Percentiles rank a stretch among this genome's conserved stretches.
These are phyloP conservation scores for Alternaria longipes DNA, from an alignment of 2,329 filamentous ascomycete species.

Conservation along the genomic window DNA sequence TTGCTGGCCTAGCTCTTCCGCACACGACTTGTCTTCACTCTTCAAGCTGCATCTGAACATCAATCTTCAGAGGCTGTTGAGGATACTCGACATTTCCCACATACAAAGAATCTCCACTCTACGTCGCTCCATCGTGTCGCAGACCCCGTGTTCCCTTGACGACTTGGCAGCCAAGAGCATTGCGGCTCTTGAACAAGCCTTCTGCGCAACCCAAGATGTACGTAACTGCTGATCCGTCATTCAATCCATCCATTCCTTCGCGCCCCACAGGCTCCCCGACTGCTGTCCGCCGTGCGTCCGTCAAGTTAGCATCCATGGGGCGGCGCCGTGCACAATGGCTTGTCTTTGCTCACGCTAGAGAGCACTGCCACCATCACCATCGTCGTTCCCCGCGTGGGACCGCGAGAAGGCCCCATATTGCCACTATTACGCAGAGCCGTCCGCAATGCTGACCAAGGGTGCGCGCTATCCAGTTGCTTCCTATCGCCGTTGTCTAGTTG, in stretches of 20 bases:
- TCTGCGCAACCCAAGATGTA: conserved; percentile 38
- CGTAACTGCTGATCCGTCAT: conserved; percentile 29
- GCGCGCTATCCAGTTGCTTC: conserved; percentile 32
- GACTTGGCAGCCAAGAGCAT: conserved; percentile 40
- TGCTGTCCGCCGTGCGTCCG: conserved; percentile 2
- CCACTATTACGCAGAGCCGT: conserved; percentile 31
- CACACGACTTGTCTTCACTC: neutral
- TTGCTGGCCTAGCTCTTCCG: neutral
- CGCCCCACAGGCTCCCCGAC: conserved; percentile 14
- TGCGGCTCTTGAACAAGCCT: conserved; percentile 37
- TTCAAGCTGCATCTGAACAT: neutral
- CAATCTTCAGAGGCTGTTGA: neutral
- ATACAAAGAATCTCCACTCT: neutral
- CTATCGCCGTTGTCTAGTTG: conserved; percentile 19
- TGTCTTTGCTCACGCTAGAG: conserved; percentile 25
- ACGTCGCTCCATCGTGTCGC: conserved; percentile 6
- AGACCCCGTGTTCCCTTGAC: conserved; percentile 27
- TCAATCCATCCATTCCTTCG: conserved; percentile 15
- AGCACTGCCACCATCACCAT: conserved; percentile 35
- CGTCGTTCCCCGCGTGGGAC: conserved; percentile 34
- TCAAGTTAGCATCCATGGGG: conserved; percentile 12
- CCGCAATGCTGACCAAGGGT: conserved; percentile 46
- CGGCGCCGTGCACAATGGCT: conserved; percentile 22
- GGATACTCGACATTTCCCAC: neutral
- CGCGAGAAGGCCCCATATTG: conserved; percentile 27